Percentiles rank a stretch among this genome's conserved stretches.
Evolutionary conservation across 2,329 filamentous ascomycete species (phyloP).

Genomic region (Colletotrichum cereale): DNA sequence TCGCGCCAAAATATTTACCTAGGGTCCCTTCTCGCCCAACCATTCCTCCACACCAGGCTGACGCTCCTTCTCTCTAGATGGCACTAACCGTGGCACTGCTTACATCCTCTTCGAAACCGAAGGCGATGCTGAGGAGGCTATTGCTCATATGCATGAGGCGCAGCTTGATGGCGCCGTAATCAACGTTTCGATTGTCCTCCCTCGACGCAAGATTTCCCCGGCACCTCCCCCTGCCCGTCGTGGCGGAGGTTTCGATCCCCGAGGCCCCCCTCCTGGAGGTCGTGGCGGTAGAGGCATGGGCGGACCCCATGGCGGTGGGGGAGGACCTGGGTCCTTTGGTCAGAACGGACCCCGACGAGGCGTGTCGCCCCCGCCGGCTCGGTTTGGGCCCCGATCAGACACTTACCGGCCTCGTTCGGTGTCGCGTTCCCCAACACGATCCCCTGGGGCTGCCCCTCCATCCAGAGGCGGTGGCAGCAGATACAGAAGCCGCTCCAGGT

Average conservation of each 20-base stretch:
- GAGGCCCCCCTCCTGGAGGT: constrained; percentile 56
- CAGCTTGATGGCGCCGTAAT: constrained; percentile 87
- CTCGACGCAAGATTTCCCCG: constrained; percentile 83
- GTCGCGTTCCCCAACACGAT: constrained; percentile 61
- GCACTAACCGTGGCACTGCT: constrained; percentile 91
- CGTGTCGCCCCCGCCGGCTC: constrained; percentile 51
- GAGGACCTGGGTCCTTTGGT: constrained; percentile 49
- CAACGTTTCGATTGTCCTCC: constrained; percentile 89
- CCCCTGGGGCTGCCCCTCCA: constrained; percentile 50
- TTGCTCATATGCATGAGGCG: constrained; percentile 98
- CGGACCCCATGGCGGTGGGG: constrained; percentile 49
- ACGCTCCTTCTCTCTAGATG: constrained; percentile 65
- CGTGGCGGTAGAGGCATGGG: constrained; percentile 41
- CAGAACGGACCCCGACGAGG: constrained; percentile 54
- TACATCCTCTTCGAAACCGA: constrained; percentile 88
- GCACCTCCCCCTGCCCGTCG: constrained; percentile 80
- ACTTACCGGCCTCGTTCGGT: constrained; percentile 73
- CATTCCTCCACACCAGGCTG: constrained; percentile 21
- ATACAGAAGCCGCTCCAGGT: constrained; percentile 61
- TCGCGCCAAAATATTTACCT: background rate
- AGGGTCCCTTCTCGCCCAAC: background rate
- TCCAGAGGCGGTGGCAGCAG: constrained; percentile 50
- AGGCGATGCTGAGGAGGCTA: constrained; percentile 85
- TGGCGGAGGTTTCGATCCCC: constrained; percentile 69
- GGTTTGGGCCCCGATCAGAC: constrained; percentile 62